Evolutionary conservation across 1,139 yeast genomes (phyloP).

Genomic region (Fermentozyma sake): DNA sequence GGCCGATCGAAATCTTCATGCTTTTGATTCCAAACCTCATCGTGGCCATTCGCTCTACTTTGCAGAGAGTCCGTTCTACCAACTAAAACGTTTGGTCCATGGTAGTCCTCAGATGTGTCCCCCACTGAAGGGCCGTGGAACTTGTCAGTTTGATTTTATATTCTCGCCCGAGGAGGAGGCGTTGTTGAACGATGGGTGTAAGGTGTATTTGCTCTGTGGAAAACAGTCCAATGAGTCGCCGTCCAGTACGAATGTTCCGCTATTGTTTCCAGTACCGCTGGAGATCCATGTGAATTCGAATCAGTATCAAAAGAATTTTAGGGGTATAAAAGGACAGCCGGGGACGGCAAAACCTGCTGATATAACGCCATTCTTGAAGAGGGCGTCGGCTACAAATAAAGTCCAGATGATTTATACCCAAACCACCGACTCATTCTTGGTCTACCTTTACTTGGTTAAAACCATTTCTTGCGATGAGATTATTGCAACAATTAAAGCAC

Average conservation of each 20-base stretch:
- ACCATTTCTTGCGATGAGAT: slow-evolving; percentile 34
- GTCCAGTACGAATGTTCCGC: slow-evolving; percentile 30
- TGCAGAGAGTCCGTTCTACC: slow-evolving; percentile 50
- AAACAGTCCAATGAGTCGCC: slow-evolving; percentile 20
- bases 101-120: slow-evolving; percentile 42
- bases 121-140: slow-evolving; percentile 34
- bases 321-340: slow-evolving; percentile 56
- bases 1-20: slow-evolving; percentile 2
- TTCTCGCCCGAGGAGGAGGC: slow-evolving; percentile 36
- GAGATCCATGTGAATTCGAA: slow-evolving; percentile 50
- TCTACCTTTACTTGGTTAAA: slow-evolving; percentile 53
- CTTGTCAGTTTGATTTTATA: slow-evolving; percentile 32
- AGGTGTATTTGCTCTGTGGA: slow-evolving; percentile 48
- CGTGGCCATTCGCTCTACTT: slow-evolving; percentile 40
- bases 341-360: slow-evolving; percentile 71
- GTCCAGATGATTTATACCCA: slow-evolving; percentile 53
- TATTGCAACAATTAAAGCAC: slow-evolving; percentile 20
- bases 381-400: slow-evolving; percentile 27
- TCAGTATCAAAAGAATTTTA: slow-evolving; percentile 44
- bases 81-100: slow-evolving; percentile 37
- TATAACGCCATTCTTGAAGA: slow-evolving; percentile 41
- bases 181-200: slow-evolving; percentile 24
- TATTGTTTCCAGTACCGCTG: slow-evolving; percentile 57
- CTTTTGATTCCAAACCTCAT: slow-evolving; percentile 16
- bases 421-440: slow-evolving; percentile 38